Evolutionary conservation across 2,329 filamentous ascomycete species (phyloP).

Genomic region (Amesomyces nigricolor): DNA sequence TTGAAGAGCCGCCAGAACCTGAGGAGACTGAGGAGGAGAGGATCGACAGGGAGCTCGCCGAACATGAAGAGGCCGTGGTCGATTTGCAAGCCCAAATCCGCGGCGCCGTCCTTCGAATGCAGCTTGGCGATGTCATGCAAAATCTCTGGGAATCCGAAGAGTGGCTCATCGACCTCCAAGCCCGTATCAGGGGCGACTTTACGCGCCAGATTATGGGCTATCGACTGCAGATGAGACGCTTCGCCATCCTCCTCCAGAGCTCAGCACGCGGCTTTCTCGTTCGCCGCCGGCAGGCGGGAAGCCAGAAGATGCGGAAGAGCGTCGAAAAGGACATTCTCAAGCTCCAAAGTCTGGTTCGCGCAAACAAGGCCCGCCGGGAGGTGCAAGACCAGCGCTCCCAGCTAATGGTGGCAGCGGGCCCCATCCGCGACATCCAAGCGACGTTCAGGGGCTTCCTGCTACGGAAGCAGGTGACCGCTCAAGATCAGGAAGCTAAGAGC

Average conservation of each 20-base stretch:
- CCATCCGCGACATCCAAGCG: constrained; percentile 61
- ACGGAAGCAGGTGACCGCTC: constrained; percentile 51
- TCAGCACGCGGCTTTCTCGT: constrained; percentile 71
- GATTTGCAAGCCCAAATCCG: constrained; percentile 85
- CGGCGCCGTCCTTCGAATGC: constrained; percentile 71
- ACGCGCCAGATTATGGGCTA: constrained; percentile 78
- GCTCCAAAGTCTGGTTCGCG: constrained; percentile 76
- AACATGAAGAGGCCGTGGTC: constrained; percentile 64
- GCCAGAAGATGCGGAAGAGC: constrained; percentile 63
- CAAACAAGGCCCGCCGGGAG: constrained; percentile 57
- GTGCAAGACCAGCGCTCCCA: constrained; percentile 52
- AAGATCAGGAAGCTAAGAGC: constrained; percentile 50
- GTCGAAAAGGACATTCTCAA: constrained; percentile 67
- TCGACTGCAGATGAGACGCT: constrained; percentile 73
- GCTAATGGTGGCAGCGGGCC: constrained; percentile 56
- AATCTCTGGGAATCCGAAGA: constrained; percentile 81
- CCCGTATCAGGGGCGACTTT: constrained; percentile 82
- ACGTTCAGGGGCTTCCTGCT: constrained; percentile 61
- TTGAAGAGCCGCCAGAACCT: constrained; percentile 63
- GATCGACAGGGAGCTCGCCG: constrained; percentile 72
- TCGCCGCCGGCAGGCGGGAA: constrained; percentile 56
- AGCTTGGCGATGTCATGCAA: constrained; percentile 79
- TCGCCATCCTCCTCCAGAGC: constrained; percentile 76
- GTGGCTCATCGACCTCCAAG: constrained; percentile 73
- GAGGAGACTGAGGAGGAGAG: constrained; percentile 89